Evolutionary conservation across 495 filamentous ascomycete species (phyloP).

Genomic region (Penicillium ucsense): DNA sequence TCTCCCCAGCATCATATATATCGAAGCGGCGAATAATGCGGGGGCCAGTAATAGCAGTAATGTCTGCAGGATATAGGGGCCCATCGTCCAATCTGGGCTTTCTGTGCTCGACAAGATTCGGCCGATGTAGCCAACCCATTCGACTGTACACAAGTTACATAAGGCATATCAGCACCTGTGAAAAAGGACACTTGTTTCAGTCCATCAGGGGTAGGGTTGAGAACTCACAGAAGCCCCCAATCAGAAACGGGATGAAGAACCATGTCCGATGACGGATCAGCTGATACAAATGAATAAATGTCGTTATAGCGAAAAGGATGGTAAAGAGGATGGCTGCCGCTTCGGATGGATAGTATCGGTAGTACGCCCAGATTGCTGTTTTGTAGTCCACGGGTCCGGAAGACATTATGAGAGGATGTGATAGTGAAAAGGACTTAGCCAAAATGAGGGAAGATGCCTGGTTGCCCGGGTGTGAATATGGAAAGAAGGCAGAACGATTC

Average conservation of each 20-base stretch:
- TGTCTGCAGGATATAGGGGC: constrained; percentile 39
- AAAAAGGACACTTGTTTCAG: not conserved
- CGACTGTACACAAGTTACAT: no score
- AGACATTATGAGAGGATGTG: not conserved
- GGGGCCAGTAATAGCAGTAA: constrained; percentile 39
- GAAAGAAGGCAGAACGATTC: no score
- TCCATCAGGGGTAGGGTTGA: not conserved
- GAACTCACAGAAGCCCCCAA: not conserved
- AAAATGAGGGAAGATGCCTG: no score
- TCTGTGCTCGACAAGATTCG: constrained; percentile 16
- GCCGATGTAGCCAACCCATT: constrained; percentile 29
- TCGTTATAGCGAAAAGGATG: not conserved
- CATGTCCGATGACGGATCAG: not conserved
- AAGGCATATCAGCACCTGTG: not conserved
- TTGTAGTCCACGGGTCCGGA: not conserved
- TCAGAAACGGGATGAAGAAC: not conserved
- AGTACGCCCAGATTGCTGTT: not conserved
- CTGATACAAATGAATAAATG: not conserved
- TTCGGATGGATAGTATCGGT: not conserved
- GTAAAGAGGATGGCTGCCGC: not conserved
- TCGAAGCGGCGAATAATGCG: constrained; percentile 42
- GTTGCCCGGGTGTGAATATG: no score
- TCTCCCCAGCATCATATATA: constrained; percentile 48
- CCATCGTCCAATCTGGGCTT: not conserved
- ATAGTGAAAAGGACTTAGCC: not conserved